Evolutionary conservation across 1,139 yeast genomes (phyloP).

Genomic region (Pichia cactophila): DNA sequence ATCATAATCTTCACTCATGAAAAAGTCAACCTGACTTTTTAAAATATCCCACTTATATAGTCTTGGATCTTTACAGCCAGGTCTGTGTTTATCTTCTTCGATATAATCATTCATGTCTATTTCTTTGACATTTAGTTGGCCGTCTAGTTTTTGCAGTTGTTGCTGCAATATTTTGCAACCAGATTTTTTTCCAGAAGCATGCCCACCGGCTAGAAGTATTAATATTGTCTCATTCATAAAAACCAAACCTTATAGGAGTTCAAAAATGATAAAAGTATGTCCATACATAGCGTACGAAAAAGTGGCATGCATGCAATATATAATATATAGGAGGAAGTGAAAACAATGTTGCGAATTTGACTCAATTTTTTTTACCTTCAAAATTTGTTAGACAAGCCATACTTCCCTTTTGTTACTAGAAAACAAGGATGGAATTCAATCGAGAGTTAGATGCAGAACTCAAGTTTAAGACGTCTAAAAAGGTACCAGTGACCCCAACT

Average conservation of each 20-base stretch:
- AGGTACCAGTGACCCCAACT: slow-evolving; percentile 53
- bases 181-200: slow-evolving; percentile 25
- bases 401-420: background rate
- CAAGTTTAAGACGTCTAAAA: slow-evolving; percentile 55
- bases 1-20: slow-evolving; percentile 18
- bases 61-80: slow-evolving; percentile 22
- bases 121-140: slow-evolving; percentile 28
- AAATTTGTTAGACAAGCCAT: background rate
- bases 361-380: background rate
- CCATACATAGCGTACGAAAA: too few relatives aligned
- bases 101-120: slow-evolving; percentile 32
- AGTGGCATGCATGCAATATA: too few relatives aligned
- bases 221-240: slow-evolving; percentile 10
- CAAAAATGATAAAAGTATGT: too few relatives aligned
- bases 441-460: slow-evolving; percentile 50
- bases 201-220: slow-evolving; percentile 27
- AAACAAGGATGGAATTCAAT: slow-evolving; percentile 42
- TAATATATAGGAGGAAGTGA: too few relatives aligned
- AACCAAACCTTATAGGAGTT: too few relatives aligned
- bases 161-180: slow-evolving; percentile 18
- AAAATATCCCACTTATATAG: slow-evolving; percentile 35
- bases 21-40: slow-evolving; percentile 15
- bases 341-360: background rate
- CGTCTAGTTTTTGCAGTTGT: slow-evolving; percentile 2
- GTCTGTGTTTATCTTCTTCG: background rate